Conservation (phyloP, 202 grass and related monocot species). For the Sporobolus alterniflorus region DNA sequence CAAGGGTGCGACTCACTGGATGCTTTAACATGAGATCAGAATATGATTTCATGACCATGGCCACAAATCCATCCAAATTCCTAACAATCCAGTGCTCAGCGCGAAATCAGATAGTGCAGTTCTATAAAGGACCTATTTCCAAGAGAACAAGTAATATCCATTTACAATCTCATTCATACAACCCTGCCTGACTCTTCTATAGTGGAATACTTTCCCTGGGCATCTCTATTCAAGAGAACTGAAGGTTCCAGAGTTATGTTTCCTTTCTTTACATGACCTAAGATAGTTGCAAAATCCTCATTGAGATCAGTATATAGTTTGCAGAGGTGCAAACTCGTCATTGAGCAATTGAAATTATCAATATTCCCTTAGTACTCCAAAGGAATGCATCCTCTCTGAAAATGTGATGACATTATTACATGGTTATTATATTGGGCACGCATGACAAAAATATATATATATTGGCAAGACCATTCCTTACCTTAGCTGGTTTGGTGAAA, state of each 20-base stretch:
- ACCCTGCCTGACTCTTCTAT: no score
- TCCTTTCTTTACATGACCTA: no score
- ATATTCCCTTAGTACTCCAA: no score
- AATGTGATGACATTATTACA: not conserved
- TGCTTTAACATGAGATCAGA: not conserved
- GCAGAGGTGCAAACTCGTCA: no score
- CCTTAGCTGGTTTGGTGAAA: not conserved
- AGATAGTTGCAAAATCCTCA: no score
- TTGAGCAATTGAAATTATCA: no score
- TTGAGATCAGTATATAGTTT: no score
- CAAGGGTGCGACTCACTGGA: not conserved
- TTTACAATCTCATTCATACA: not conserved
- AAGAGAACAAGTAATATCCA: not conserved
- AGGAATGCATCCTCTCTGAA: no score
- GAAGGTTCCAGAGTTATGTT: no score
- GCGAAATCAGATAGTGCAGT: not conserved
- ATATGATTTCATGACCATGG: not conserved
- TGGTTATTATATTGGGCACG: no score
- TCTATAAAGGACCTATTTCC: not conserved
- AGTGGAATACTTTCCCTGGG: no score
- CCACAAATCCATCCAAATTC: not conserved
- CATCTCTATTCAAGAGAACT: no score
- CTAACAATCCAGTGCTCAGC: not conserved
- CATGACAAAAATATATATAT: not conserved
- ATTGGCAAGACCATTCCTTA: not conserved